Percentiles rank a stretch among this genome's conserved stretches.
Evolutionary conservation across 2,329 filamentous ascomycete species (phyloP).

Genomic region (Macrophomina tecta): DNA sequence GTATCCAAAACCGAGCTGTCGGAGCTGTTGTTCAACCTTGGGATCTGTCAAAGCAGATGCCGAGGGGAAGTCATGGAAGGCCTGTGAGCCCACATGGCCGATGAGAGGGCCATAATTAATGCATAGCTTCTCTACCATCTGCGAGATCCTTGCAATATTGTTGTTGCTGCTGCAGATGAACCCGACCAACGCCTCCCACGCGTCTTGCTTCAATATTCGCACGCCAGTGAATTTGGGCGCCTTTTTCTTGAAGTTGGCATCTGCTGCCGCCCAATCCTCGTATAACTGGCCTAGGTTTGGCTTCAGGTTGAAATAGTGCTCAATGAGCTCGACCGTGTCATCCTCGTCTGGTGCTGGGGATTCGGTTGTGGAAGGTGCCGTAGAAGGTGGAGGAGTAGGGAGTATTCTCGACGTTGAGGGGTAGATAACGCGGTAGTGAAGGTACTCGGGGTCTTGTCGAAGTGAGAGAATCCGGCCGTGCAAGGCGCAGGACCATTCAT

Average conservation of each 20-base stretch:
- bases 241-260: constrained; percentile 86
- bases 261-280: constrained; percentile 81
- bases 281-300: constrained; percentile 81
- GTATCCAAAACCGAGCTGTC: constrained; percentile 90
- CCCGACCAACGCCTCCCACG: constrained; percentile 90
- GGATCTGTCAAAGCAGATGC: constrained; percentile 74
- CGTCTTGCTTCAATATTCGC: constrained; percentile 89
- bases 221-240: constrained; percentile 89
- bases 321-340: constrained; percentile 76
- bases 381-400: constrained; percentile 47
- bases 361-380: constrained; percentile 45
- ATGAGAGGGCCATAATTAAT: constrained; percentile 81
- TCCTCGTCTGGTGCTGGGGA: constrained; percentile 56
- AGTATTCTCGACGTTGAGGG: constrained; percentile 41
- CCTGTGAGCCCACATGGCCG: constrained; percentile 69
- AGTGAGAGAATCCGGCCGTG: constrained; percentile 84
- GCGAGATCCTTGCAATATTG: constrained; percentile 91
- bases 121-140: constrained; percentile 96
- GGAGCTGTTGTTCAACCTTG: constrained; percentile 79
- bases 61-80: constrained; percentile 86
- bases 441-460: constrained; percentile 76
- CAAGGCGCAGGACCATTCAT: constrained; percentile 90
- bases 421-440: constrained; percentile 80
- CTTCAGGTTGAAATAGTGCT: constrained; percentile 84
- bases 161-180: constrained; percentile 99